phyloP scores from a whole-genome alignment of 345 rosid genomes.

The Eucalyptus curtisii region DNA sequence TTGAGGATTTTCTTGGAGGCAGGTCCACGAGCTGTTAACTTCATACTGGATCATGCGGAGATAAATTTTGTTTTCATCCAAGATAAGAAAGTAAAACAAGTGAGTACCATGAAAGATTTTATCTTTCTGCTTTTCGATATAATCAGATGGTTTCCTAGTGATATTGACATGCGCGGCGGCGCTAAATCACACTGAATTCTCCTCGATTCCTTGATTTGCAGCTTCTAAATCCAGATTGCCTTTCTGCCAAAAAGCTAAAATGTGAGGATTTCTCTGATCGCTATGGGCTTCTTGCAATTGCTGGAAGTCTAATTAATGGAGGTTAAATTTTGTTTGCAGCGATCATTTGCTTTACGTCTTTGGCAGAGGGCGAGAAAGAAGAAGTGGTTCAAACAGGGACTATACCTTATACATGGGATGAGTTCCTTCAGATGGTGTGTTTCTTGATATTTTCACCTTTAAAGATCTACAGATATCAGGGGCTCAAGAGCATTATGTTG shows the following conservation, averaged over 20 bases:
- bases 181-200: neutral
- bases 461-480: neutral
- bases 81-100: conserved; percentile 67
- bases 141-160: neutral
- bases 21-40: conserved; percentile 89
- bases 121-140: neutral
- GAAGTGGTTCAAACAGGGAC: conserved; percentile 32
- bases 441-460: neutral
- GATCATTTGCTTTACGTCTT: conserved; percentile 55
- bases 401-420: conserved; percentile 62
- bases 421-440: conserved; percentile 66
- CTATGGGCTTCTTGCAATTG: neutral
- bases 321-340: conserved; percentile 36
- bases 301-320: neutral
- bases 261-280: conserved; percentile 11
- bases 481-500: neutral
- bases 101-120: conserved; percentile 5
- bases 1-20: conserved; percentile 6
- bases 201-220: conserved; percentile 10
- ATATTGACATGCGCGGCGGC: accelerated
- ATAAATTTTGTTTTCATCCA: conserved; percentile 73
- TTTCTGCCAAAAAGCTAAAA: conserved; percentile 49
- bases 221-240: conserved; percentile 53
- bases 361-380: conserved; percentile 42
- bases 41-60: conserved; percentile 80